Evolutionary conservation across 1,139 yeast species (phyloP), one percentile per base, ranked within the genome.

Genomic region (Taiozyma onychis): DNA sequence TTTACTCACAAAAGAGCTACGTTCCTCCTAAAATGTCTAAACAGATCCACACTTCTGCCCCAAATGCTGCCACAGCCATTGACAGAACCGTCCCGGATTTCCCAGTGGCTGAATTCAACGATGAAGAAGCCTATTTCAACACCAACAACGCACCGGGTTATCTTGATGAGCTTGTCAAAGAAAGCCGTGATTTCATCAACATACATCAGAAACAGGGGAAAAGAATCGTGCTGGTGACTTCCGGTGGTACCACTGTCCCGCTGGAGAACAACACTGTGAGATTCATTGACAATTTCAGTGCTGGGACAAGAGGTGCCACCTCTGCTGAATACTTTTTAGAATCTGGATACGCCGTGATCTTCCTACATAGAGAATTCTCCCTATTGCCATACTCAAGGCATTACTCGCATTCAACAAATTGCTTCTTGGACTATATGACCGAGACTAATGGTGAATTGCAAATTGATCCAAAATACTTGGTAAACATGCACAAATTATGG

Each of bases 191-290:
- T 3, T 91, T 93, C 64, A 76, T 90, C 43, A 68, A 75, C 22
- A 69, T 57, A 66, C 75, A 71, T 49, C 51, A 68, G 18, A 62
- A 67, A 9, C 61, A 71, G 9, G 52, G 55, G 35, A 70, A 74
- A 4, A 77, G 78, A 50, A 78, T 93, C 22, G 98, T 83, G 0
- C 70, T 93, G 50, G 95, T 93, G 4, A 93, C 98, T 0, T 83
- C 93, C 11, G 99, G 99, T n/a, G 99, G 99, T 35, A 93, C 99
- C 1, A 91, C 98, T 0, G 99, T 95, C 0, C 99, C 99, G 0
- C 73, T 93, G 57, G 99, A 93, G 62, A 90, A 90, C 68, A 93
- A 95, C 63, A 95, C 99, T 0, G 99, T 93, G 16, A 71, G 99
- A 51, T 93, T 93, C 68, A 90, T 93, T 63, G 99, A 93, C 67